Base-by-base conservation (phyloP, 1,284 basidiomycete genomes). In the Rhizoctonia solani region DNA sequence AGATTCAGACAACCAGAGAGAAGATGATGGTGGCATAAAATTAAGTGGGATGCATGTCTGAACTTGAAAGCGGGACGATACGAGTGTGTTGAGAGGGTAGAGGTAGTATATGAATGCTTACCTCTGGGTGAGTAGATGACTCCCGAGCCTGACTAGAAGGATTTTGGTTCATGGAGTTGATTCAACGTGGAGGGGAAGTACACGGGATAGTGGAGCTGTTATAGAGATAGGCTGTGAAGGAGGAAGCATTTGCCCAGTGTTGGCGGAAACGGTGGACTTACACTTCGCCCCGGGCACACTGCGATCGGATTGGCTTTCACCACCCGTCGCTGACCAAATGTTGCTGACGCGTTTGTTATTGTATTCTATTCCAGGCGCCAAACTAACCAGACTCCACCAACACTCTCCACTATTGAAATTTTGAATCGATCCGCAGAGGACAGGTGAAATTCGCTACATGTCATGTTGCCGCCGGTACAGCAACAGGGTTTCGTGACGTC, bases 1-100 rank as follows among this genome's bases (percentile, higher is more conserved):
- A 44, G 42, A 58, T n/a, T 58, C 55, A 58, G 55, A 58, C 55
- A 58, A 58, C 44, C 44, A 8, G 46, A 50, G 58, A 49, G n/a
- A 25, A 19, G 46, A 27, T 25, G 42, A 61, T 19, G 34, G 19
- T 30, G 30, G 2, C 58, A 61, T 61, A 61, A 46, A 61, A 61
- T 61, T 34, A 59, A 49, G 56, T 37, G 44, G 56, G 16, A 49
- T 27, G 56, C 56, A 61, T 50, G 58, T 61, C 44, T 61, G 58
- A 61, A 50, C 58, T 59, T 44, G 58, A 34, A 30, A n/a, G n/a
- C n/a, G 37, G 37, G 16, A 39, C 37, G 37, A 61, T 49, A 50
- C 21, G 30, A 39, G 42, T 34, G 41, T 46, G 46, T 23, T 30
- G 23, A 16, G 54, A 29, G 39, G 21, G 41, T 25, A 32, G 41